Percentiles rank a stretch among this genome's conserved stretches.
These are phyloP conservation scores for Ophiostoma sp. DNA, from an alignment of 2,329 filamentous ascomycete genomes.

Conservation along the genomic window DNA sequence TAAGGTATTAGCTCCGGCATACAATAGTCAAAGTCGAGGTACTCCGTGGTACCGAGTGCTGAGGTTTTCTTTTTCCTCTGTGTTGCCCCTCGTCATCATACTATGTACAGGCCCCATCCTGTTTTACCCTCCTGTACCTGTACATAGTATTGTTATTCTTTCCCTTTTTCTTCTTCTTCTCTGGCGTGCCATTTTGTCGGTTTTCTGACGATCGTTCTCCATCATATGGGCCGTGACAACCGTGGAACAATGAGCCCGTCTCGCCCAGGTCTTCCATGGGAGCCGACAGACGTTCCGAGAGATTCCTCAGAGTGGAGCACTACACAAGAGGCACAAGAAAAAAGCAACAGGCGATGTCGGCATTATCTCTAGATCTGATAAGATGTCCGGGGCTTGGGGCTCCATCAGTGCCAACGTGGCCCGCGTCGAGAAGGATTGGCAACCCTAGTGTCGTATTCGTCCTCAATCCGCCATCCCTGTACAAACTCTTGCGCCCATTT, in stretches of 20 bases:
- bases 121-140: not conserved
- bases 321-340: conserved; percentile 19
- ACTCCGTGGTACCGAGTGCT: not conserved
- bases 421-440: conserved; percentile 13
- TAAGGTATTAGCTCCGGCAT: conserved; percentile 3
- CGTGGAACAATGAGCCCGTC: not conserved
- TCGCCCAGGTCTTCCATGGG: not conserved
- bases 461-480: not conserved
- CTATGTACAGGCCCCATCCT: not conserved
- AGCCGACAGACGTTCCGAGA: conserved; percentile 8
- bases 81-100: not conserved
- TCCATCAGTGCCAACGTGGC: conserved; percentile 14
- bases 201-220: conserved; percentile 6
- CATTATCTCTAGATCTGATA: conserved; percentile 52
- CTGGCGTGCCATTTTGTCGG: not conserved
- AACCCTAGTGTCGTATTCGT: conserved; percentile 2
- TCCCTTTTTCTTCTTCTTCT: not conserved
- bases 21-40: not conserved
- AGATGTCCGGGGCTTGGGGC: conserved; percentile 36
- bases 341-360: conserved; percentile 39
- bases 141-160: no score
- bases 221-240: conserved; percentile 1
- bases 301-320: conserved; percentile 22
- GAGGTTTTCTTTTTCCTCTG: not conserved
- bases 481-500: conserved; percentile 1